phyloP scores from a whole-genome alignment of 768 basidiomycete genomes.

The Suillus luteus region DNA sequence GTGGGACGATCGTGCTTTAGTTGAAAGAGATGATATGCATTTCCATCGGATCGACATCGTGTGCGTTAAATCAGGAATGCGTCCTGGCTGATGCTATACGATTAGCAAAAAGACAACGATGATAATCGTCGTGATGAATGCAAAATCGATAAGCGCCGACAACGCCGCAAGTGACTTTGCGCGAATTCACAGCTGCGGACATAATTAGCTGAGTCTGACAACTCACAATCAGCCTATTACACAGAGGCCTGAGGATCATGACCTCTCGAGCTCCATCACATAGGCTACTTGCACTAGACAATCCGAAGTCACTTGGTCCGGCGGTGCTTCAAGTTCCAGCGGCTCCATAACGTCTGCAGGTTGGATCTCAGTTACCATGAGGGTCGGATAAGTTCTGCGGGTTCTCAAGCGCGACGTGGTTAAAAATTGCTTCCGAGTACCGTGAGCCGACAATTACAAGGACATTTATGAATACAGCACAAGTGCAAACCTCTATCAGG shows the following conservation, averaged over 20 bases:
- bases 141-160: not conserved
- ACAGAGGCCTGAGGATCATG: not conserved
- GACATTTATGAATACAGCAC: not conserved
- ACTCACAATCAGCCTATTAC: not conserved
- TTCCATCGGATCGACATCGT: constrained; percentile 33
- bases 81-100: not conserved
- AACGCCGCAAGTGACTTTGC: not conserved
- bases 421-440: not conserved
- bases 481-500: not conserved
- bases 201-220: not conserved
- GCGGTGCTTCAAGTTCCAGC: not conserved
- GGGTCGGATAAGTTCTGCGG: not conserved
- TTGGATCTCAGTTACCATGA: not conserved
- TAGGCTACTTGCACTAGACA: not conserved
- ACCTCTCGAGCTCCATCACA: not conserved
- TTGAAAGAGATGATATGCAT: constrained; percentile 22
- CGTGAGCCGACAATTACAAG: not conserved
- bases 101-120: not conserved
- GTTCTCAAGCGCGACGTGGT: not conserved
- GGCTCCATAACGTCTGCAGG: not conserved
- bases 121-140: not conserved
- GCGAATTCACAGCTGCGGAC: not conserved
- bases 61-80: not conserved
- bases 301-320: not conserved
- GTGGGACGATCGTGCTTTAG: constrained; percentile 44